These are phyloP conservation scores for Pseudogymnoascus sp. DNA, from an alignment of 2,329 filamentous ascomycete species.

Conservation along the genomic window DNA sequence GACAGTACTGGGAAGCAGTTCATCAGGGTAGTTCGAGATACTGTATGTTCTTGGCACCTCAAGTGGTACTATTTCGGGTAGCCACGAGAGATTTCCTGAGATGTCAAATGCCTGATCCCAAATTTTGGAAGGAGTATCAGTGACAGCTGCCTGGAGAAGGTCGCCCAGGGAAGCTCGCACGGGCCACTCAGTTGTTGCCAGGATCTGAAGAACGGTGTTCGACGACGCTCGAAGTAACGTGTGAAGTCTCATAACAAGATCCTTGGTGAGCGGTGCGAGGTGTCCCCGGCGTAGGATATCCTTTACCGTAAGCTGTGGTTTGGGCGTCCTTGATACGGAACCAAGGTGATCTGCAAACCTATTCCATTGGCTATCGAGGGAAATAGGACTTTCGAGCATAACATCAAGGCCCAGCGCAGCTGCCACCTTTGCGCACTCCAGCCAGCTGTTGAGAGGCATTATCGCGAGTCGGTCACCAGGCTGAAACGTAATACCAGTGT, in stretches of 20 bases:
- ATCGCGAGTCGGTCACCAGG: slow-evolving; percentile 47
- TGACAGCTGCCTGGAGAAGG: slow-evolving; percentile 40
- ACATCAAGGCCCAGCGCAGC: slow-evolving; percentile 43
- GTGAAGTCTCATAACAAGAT: slow-evolving; percentile 43
- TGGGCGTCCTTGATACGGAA: slow-evolving; percentile 27
- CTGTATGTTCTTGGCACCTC: slow-evolving; percentile 48
- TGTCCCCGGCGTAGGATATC: slow-evolving; percentile 46
- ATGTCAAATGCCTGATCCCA: slow-evolving; percentile 46
- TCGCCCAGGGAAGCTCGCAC: slow-evolving; percentile 44
- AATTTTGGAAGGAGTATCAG: slow-evolving; percentile 40
- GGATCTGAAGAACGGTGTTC: slow-evolving; percentile 40
- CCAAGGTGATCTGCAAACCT: slow-evolving; percentile 42
- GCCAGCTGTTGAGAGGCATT: slow-evolving; percentile 49
- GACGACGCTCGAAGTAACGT: slow-evolving; percentile 43
- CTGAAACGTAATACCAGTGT: slow-evolving; percentile 46
- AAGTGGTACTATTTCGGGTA: slow-evolving; percentile 39
- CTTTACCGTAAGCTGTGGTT: slow-evolving; percentile 35
- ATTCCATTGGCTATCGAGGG: slow-evolving; percentile 36
- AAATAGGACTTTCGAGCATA: slow-evolving; percentile 37
- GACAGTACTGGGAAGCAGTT: slow-evolving; percentile 43
- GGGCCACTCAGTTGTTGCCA: slow-evolving; percentile 45
- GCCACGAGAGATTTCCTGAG: slow-evolving; percentile 34
- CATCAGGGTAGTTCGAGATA: slow-evolving; percentile 44
- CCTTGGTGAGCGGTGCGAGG: slow-evolving; percentile 44
- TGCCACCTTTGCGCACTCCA: slow-evolving; percentile 47